Base-by-base conservation (phyloP, 2,329 filamentous ascomycete species). In the Daldinia sp. region DNA sequence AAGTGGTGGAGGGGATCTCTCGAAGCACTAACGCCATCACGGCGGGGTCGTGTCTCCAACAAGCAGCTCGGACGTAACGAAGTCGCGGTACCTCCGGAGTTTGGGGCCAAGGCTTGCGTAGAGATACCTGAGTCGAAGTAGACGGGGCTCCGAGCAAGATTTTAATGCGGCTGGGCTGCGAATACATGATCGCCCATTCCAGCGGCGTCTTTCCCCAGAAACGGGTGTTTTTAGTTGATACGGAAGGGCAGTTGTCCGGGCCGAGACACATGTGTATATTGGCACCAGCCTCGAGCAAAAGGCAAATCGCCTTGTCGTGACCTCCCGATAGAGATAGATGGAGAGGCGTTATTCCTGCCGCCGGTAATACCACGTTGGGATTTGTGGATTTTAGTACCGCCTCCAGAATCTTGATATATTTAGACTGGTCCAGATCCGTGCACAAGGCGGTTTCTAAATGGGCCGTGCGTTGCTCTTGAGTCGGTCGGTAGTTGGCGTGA, bases 121-220 rank as follows among this genome's bases (percentile, higher is more conserved):
- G 7, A 33, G 15, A 18, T n/a, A 6, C 6, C n/a, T 5, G 1
- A 6, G 15, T 10, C 4, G 15, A 13, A 6, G 2, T 7, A 42
- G 4, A 20, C n/a, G 15, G 15, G 26, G 3, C 0, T 9, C 10
- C 2, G 9, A 73, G 28, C 20, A 73, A 42, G 13, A 30, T 12
- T 13, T 39, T 9, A 18, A 71, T 42, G 4, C 62, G 33, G 4
- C 18, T 15, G 6, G 66, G 1, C 9, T 67, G 53, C n/a, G 64
- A 63, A 33, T 53, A 62, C 7, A 58, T 42, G 28, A 75, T 73
- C 6, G 72, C 72, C 63, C 68, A 75, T 48, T 61, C 68, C 7
- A 75, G 54, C 26, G 72, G 71, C 12, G 71, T 72, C 23, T 65
- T 66, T 30, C 68, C 65, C 26, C 66, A 65, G 12, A 72, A 48